phyloP scores from a whole-genome alignment of 2,329 filamentous ascomycete genomes.

The Emergomyces africanus region DNA sequence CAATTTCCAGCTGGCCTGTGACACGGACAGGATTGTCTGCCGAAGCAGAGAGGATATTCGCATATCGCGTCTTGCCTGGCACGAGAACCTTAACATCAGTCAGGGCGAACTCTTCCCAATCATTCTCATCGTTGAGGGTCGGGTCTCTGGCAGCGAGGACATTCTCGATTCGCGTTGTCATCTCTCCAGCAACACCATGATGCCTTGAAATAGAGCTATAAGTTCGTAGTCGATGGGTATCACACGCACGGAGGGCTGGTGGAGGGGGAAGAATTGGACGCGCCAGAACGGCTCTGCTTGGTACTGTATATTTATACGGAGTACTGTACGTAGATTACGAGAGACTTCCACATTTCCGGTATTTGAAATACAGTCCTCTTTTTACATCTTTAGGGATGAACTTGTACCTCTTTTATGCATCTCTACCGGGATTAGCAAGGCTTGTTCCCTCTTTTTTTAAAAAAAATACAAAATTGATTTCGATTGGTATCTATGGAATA shows the following conservation, averaged over 20 bases:
- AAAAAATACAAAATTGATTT: too few relatives aligned
- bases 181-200: constrained; percentile 26
- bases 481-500: too few relatives aligned
- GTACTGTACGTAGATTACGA: too few relatives aligned
- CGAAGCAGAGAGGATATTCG: constrained; percentile 44
- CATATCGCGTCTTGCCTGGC: constrained; percentile 37
- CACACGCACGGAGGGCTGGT: constrained; percentile 1
- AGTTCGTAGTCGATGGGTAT: not conserved
- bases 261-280: not conserved
- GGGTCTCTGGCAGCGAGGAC: constrained; percentile 33
- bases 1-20: constrained; percentile 36
- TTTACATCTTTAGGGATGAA: too few relatives aligned
- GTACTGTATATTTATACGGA: too few relatives aligned
- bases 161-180: constrained; percentile 34
- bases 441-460: too few relatives aligned
- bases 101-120: constrained; percentile 49
- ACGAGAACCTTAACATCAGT: constrained; percentile 41
- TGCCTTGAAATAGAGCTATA: constrained; percentile 10
- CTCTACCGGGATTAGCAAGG: too few relatives aligned
- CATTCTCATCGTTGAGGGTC: constrained; percentile 36
- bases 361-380: not conserved
- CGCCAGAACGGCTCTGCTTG: too few relatives aligned
- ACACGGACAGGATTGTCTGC: constrained; percentile 43
- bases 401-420: too few relatives aligned
- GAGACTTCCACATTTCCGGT: too few relatives aligned